Conservation (phyloP, 2,329 filamentous ascomycete genomes). For the Neophaeococcomyces aloes region DNA sequence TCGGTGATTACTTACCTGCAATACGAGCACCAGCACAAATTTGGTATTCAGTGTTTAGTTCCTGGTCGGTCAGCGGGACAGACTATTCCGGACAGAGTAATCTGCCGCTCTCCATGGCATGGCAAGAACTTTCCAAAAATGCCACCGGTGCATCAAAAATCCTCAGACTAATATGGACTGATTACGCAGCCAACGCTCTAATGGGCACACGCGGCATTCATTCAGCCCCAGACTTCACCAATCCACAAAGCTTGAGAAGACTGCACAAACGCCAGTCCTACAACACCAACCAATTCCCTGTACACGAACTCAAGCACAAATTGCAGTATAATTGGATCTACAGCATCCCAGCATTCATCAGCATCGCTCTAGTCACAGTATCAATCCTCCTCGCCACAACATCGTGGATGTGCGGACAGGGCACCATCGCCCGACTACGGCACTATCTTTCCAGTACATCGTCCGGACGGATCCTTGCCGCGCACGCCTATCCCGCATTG, state of each 20-base stretch:
- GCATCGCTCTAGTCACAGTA: neutral
- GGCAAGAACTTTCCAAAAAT: slow-evolving; percentile 30
- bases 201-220: slow-evolving; percentile 27
- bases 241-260: neutral
- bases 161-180: slow-evolving; percentile 38
- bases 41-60: too few species aligned
- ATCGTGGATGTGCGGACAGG: neutral
- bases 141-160: slow-evolving; percentile 26
- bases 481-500: neutral
- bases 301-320: slow-evolving; percentile 22
- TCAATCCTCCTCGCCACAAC: neutral
- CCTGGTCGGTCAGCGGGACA: neutral
- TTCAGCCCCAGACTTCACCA: slow-evolving; percentile 1
- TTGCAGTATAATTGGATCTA: slow-evolving; percentile 28
- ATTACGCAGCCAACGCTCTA: slow-evolving; percentile 33
- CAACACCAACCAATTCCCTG: slow-evolving; percentile 10
- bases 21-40: too few species aligned
- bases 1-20: slow-evolving; percentile 12
- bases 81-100: slow-evolving; percentile 31
- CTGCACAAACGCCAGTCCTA: neutral
- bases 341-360: slow-evolving; percentile 25
- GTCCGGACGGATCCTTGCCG: neutral
- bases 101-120: slow-evolving; percentile 33
- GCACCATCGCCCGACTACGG: neutral
- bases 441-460: neutral